Evolutionary conservation across 257 asterid genomes (phyloP), one percentile per base, ranked within the genome.

Genomic region (Solanum appendiculatum): DNA sequence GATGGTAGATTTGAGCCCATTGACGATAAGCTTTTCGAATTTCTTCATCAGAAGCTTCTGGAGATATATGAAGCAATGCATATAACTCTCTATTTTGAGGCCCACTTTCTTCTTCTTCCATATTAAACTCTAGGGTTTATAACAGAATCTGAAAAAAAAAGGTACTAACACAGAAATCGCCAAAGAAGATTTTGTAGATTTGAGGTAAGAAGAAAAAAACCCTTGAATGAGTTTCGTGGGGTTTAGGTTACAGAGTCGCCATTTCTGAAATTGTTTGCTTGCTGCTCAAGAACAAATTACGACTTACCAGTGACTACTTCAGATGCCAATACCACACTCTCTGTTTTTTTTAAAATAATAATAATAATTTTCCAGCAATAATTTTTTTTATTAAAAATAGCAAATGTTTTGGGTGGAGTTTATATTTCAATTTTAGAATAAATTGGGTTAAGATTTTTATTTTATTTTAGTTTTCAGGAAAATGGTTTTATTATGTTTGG

Each of bases 1-100:
- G 99, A 70, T 97, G 99, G 87, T 97, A 97, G 81, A 96, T 92
- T 92, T 95, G 98, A 63, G 99, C 99, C 99, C 99, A 97, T 88
- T 95, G 98, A 63, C 99, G 99, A 91, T 97, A 97, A 83, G 99
- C 97, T 89, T 82, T 96, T 91, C 98, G 84, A 87, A 96, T 97
- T 90, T 97, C 99, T 93, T 97, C 99, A 89, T 93, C 96, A 5
- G 99, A 95, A 63, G 99, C 99, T 91, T 96, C 93, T 11, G 99
- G 99, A 86, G 99, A 95, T 80, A 97, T 72, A 88, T 97, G 93
- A 82, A 96, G 97, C 87, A 94, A 82, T 85, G 99, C 99, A 85
- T 97, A 97, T 18, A 97, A 96, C 85, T 95, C 94, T 86, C 91
- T 94, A 89, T 93, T 92, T 70, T 86, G 88, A 23, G 83, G 29